These are phyloP conservation scores for Yamadazyma friedrichii DNA, from an alignment of 1,139 yeast species.

Conservation along the genomic window DNA sequence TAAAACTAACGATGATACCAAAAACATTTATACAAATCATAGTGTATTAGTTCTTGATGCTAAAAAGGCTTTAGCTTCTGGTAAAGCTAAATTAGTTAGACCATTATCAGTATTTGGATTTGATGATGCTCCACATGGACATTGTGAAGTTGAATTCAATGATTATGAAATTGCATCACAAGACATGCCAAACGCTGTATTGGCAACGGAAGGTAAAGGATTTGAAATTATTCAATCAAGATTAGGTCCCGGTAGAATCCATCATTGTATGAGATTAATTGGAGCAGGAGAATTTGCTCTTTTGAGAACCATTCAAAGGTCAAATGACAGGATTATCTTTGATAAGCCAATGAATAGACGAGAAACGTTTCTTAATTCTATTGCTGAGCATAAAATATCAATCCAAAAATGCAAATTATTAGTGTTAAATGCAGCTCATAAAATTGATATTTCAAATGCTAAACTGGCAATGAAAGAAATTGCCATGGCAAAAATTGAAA, in stretches of 20 bases:
- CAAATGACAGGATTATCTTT: conserved; percentile 54
- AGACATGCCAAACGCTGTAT: conserved; percentile 36
- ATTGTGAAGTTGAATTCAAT: conserved; percentile 58
- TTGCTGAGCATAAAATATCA: conserved; percentile 60
- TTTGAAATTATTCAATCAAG: conserved; percentile 70
- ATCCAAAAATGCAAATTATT: conserved; percentile 57
- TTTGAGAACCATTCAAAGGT: conserved; percentile 52
- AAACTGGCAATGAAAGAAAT: conserved; percentile 59
- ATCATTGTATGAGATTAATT: conserved; percentile 70
- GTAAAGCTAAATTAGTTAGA: conserved; percentile 50
- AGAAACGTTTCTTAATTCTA: conserved; percentile 50
- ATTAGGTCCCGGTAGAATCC: conserved; percentile 72
- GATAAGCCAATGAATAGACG: conserved; percentile 55
- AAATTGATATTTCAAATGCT: conserved; percentile 56
- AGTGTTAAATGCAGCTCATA: conserved; percentile 66
- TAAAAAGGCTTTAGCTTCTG: conserved; percentile 49
- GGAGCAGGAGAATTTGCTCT: conserved; percentile 68
- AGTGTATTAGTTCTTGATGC: conserved; percentile 60
- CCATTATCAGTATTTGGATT: conserved; percentile 62
- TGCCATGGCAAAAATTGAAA: conserved; percentile 67
- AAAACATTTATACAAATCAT: conserved; percentile 51
- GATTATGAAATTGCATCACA: conserved; percentile 49
- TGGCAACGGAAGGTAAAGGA: conserved; percentile 59
- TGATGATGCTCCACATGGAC: conserved; percentile 78
- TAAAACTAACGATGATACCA: conserved; percentile 43